Base-by-base conservation (phyloP, 176 grass and related monocot genomes). In the Poa annua region DNA sequence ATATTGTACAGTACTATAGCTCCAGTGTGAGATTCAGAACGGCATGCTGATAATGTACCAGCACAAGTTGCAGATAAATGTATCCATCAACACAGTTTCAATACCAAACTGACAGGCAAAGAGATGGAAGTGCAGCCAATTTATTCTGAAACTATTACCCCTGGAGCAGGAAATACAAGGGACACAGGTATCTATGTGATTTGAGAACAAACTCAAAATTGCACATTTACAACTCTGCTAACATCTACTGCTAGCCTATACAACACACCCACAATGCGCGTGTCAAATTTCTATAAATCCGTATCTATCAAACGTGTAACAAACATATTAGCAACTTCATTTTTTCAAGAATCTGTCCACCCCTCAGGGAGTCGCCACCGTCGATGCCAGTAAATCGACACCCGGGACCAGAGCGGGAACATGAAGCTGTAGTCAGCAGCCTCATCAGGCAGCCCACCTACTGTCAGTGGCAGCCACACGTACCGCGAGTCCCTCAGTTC, bases 351-450 rank as follows among this genome's bases (percentile, higher is more conserved):
- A 77, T 88, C 79, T 59, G 78, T 90, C 93, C 93, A 94, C 75
- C 85, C 80, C 54, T 92, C 91, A 0, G 91, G 97, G 45, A 99
- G 88, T 24, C 89, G 71, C 97, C 97, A 99, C 66, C 67, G 83
- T 57, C 71, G 88, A 80, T 99, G 97, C 93, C 93, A 99, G 74
- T 90, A 99, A 84, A 99, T 96, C 7, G 97, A 96, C 57, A 94
- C 93, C 71, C 93, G 89, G 34, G 97, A 85, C 97, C 97, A 99
- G 29, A 92, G 87, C 7, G 97, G 93, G 85, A 99, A 99, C 86
- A 92, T 92, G 84, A 99, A 99, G 87, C 88, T 93, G 75, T 96
- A 99, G 76, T 99, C 97, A n/a, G 94, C 82, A 48, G 93, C 85
- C 65, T 96, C 97, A 65, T 99, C 93, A 14, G 93, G 78, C 59